These are phyloP conservation scores for Colletotrichum melonis DNA, from an alignment of 2,329 filamentous ascomycete species.

Conservation along the genomic window DNA sequence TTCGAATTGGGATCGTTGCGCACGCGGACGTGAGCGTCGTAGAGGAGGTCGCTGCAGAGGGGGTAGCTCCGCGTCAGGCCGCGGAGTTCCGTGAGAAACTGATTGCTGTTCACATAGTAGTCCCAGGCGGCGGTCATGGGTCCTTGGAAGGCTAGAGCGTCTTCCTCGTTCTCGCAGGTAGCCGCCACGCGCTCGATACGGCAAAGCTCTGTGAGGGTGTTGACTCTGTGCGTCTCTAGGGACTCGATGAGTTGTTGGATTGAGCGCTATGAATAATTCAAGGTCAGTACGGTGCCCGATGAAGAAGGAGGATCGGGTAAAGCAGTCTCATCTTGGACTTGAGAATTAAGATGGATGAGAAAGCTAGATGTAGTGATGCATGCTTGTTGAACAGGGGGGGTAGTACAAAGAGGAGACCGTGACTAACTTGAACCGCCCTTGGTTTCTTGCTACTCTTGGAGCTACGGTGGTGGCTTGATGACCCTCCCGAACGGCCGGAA, in stretches of 20 bases:
- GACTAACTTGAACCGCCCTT: constrained; percentile 45
- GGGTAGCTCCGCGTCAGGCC: constrained; percentile 75
- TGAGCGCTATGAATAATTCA: constrained; percentile 43
- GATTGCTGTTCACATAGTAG: constrained; percentile 77
- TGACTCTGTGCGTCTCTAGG: constrained; percentile 74
- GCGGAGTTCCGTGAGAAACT: constrained; percentile 76
- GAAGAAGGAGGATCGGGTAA: background rate
- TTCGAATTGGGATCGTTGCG: constrained; percentile 72
- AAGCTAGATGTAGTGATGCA: background rate
- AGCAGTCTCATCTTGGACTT: too few relatives aligned
- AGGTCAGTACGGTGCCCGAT: background rate
- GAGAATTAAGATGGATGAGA: too few relatives aligned
- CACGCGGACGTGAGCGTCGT: constrained; percentile 74
- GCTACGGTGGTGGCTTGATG: constrained; percentile 36
- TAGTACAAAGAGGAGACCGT: constrained; percentile 43
- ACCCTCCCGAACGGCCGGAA: constrained; percentile 39
- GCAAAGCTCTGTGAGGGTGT: constrained; percentile 78
- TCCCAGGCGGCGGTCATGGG: constrained; percentile 79
- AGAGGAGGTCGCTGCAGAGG: constrained; percentile 72
- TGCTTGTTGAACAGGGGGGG: background rate
- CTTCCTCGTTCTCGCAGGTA: constrained; percentile 65
- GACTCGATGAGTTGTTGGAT: constrained; percentile 69
- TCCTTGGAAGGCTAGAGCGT: constrained; percentile 66
- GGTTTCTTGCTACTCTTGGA: constrained; percentile 42
- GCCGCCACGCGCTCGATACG: constrained; percentile 76